Evolutionary conservation across 208 protist genomes (phyloP).

Genomic region (Wallacemonas sp.): DNA sequence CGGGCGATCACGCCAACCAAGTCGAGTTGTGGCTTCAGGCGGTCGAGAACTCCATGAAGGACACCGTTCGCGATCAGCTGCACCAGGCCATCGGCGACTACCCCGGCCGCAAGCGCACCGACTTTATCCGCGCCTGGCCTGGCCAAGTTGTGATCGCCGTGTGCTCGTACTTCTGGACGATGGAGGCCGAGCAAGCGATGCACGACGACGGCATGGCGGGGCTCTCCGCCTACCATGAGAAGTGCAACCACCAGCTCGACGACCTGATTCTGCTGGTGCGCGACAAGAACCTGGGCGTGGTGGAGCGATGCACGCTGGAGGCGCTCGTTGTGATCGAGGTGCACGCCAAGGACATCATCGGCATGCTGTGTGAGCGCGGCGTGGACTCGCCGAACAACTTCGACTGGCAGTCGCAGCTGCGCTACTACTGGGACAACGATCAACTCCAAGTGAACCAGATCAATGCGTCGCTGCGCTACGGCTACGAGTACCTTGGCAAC

Average conservation of each 20-base stretch:
- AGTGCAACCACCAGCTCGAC: conserved; percentile 87
- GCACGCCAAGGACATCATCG: conserved; percentile 94
- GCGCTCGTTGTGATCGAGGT: conserved; percentile 95
- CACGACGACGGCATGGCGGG: conserved; percentile 78
- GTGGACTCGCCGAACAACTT: conserved; percentile 93
- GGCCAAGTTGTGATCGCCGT: conserved; percentile 94
- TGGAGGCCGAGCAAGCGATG: conserved; percentile 93
- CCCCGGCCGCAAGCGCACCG: conserved; percentile 55
- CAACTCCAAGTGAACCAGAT: conserved; percentile 92
- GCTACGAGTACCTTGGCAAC: conserved; percentile 98
- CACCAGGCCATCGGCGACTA: conserved; percentile 88
- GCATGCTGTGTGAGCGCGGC: conserved; percentile 89
- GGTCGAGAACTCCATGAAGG: conserved; percentile 93
- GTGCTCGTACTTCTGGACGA: conserved; percentile 93
- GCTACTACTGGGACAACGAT: conserved; percentile 96
- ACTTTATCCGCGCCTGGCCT: conserved; percentile 94
- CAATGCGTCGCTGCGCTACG: conserved; percentile 92
- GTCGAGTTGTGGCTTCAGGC: conserved; percentile 96
- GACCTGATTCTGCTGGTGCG: conserved; percentile 93
- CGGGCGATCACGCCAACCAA: conserved; percentile 84
- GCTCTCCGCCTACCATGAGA: conserved; percentile 87
- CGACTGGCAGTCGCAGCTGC: conserved; percentile 96
- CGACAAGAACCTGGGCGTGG: conserved; percentile 75
- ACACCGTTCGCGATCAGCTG: conserved; percentile 85
- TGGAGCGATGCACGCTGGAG: conserved; percentile 92